phyloP scores from a whole-genome alignment of 2,329 filamentous ascomycete genomes.

The Fusarium graminum region DNA sequence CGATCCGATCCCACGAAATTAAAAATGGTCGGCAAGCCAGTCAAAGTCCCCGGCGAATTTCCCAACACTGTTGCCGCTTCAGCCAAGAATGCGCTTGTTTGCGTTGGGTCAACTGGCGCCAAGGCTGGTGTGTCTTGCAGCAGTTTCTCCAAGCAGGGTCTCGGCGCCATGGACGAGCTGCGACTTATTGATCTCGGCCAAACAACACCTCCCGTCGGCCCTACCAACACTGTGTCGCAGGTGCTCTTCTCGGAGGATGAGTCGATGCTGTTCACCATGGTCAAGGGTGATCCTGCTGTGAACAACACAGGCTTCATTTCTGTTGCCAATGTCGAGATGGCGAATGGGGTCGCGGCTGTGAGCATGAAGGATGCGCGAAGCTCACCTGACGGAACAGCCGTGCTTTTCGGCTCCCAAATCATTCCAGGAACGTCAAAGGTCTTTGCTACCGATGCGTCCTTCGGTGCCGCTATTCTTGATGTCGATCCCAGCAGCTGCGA shows the following conservation, averaged over 20 bases:
- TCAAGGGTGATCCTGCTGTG: conserved; percentile 69
- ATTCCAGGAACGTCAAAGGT: conserved; percentile 61
- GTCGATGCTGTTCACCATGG: conserved; percentile 64
- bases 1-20: conserved; percentile 59
- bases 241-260: conserved; percentile 70
- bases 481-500: conserved; percentile 52
- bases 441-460: conserved; percentile 70
- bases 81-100: conserved; percentile 57
- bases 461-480: conserved; percentile 65
- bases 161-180: conserved; percentile 60
- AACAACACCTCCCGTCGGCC: conserved; percentile 69
- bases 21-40: conserved; percentile 58
- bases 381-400: conserved; percentile 67
- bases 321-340: conserved; percentile 59
- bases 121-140: conserved; percentile 61
- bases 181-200: conserved; percentile 65
- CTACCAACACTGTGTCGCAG: conserved; percentile 70
- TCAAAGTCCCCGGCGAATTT: conserved; percentile 63
- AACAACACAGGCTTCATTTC: conserved; percentile 71
- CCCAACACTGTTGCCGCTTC: conserved; percentile 66
- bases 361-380: conserved; percentile 51
- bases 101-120: conserved; percentile 61
- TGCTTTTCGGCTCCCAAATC: conserved; percentile 66
- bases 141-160: conserved; percentile 54
- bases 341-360: conserved; percentile 4